These are phyloP conservation scores for Tolypocladium inflatum DNA, from an alignment of 2,329 filamentous ascomycete genomes.

Conservation along the genomic window DNA sequence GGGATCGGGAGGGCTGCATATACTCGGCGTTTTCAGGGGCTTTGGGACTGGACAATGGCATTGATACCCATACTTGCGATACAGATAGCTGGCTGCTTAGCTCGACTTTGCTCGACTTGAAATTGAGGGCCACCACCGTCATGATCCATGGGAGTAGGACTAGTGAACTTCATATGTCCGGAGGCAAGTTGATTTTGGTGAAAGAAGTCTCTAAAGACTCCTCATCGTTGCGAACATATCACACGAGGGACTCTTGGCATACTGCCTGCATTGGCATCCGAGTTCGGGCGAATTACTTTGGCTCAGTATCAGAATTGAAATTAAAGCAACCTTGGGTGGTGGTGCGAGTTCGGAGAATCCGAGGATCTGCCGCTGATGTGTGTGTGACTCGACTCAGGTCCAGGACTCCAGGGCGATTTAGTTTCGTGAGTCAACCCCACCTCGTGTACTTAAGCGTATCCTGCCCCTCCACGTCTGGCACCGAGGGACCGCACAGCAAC, in stretches of 20 bases:
- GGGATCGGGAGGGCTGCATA: neutral
- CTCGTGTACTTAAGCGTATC: constrained; percentile 13
- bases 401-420: neutral
- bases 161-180: neutral
- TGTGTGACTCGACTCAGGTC: constrained; percentile 2
- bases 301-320: neutral
- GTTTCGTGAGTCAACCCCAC: constrained; percentile 25
- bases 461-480: constrained; percentile 22
- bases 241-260: neutral
- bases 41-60: constrained; percentile 2
- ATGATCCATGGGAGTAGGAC: too few species aligned
- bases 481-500: constrained; percentile 15
- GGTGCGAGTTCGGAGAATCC: constrained; percentile 2
- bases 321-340: neutral
- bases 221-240: neutral
- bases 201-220: neutral
- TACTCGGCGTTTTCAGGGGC: constrained; percentile 6
- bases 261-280: neutral
- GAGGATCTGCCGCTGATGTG: constrained; percentile 14
- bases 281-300: neutral
- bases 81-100: neutral
- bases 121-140: neutral
- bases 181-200: neutral
- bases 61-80: constrained; percentile 7
- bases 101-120: neutral